Base-by-base conservation (phyloP, 129 eudicot genomes). In the Helichrysum umbraculigerum region DNA sequence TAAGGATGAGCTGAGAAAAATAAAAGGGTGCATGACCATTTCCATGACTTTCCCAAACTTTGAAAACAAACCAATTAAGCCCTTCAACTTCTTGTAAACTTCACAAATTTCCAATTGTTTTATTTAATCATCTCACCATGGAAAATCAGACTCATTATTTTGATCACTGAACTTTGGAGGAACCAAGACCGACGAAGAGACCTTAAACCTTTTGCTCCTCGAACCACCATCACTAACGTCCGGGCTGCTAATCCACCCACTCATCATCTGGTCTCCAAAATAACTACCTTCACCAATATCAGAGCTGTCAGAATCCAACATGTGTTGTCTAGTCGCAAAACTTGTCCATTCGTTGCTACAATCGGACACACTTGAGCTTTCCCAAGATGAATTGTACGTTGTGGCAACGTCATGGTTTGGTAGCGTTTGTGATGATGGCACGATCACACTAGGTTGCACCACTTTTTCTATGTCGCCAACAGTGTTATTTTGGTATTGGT, bases 381-480 rank as follows among this genome's bases (percentile, higher is more conserved):
- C 93, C 92, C 90, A 87, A 1, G 92, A 83, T 7, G 85, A 72
- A 37, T 81, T 76, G 71, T 58, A 81, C 0, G 83, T 78, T 34
- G 79, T 54, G 4, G 79, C 83, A 30, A 74, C 70, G 72, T 86
- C 89, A 3, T 83, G 58, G 35, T 76, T 79, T 3, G 70, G 64
- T 25, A 20, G 30, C 3, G 59, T 81, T 41, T 73, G 89, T 60
- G 93, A 81, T 35, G 93, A 79, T 58, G 93, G 97, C 44, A 91
- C 97, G 39, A 88, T 81, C 16, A 91, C 81, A 60, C 97, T 91
- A 25, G 97, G 97, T 52, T 91, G 94, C 57, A 91, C 97, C 21
- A 78, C 84, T 37, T 87, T 91, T 19, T 91, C 92, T 0, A 88
- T 85, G 69, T 79, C 83, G 19, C 80, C 74, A 22, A 74, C 74